Base-by-base conservation (phyloP, 306 rosid species). In the Ceratonia siliqua region DNA sequence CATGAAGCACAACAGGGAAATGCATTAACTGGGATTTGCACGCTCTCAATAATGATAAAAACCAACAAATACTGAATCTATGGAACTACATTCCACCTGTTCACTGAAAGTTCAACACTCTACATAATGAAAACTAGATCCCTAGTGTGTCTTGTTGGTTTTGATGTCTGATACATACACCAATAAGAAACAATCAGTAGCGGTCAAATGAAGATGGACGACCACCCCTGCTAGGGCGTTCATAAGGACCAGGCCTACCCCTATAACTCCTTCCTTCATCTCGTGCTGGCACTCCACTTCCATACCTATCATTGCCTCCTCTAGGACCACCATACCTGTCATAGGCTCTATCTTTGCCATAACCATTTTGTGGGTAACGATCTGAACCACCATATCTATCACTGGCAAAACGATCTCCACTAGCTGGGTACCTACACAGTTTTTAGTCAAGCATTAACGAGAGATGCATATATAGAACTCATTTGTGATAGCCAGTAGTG, bases 161-260 rank as follows among this genome's bases (percentile, higher is more conserved):
- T 71, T 70, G 63, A 46, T 73, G 63, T 72, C 50, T 20, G 35
- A 4, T 20, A 6, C n/a, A 22, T 10, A 70, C 49, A 72, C 24
- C 8, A 49, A 17, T 42, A 5, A 14, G 33, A 17, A 49, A 42
- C 48, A 70, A 62, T 83, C 80, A 94, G 78, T 90, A 90, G 64
- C 95, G 97, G 35, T 92, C 96, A 30, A 87, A 90, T 11, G 93
- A 89, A 49, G 96, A 82, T 3, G 90, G 89, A 2, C 89, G 93
- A 22, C 87, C 86, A 21, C 76, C 87, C 85, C 96, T 73, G 85
- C 58, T 78, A 0, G 96, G 89, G 68, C 96, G 96, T 32, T 94
- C 92, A 45, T 94, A 94, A 27, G 99, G 97, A 56, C 89, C 93
- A 14, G 95, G 61, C 83, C 95, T 91, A 4, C 82, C 84, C 87